These are phyloP conservation scores for Colletotrichum liaoningense DNA, from an alignment of 2,329 filamentous ascomycete genomes.

Conservation along the genomic window DNA sequence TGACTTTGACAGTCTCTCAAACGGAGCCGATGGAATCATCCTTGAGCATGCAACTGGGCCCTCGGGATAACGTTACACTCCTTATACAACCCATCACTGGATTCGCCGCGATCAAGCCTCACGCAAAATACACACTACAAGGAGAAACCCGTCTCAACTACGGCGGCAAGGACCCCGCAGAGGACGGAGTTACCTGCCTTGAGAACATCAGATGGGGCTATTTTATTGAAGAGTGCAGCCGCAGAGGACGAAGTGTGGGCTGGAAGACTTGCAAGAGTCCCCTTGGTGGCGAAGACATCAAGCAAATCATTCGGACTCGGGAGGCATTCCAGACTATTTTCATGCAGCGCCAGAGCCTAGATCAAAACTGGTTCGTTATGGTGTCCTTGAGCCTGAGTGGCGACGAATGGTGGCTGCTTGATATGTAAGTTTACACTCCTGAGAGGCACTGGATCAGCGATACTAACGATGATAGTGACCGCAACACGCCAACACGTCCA, in stretches of 20 bases:
- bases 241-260: conserved; percentile 70
- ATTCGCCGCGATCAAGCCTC: conserved; percentile 76
- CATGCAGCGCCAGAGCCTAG: conserved; percentile 80
- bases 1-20: conserved; percentile 68
- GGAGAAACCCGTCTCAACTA: conserved; percentile 75
- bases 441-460: background rate
- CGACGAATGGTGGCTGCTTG: conserved; percentile 83
- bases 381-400: conserved; percentile 77
- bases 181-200: conserved; percentile 68
- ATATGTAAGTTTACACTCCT: conserved; percentile 60
- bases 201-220: conserved; percentile 72
- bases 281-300: conserved; percentile 65
- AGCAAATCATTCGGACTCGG: conserved; percentile 70
- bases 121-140: conserved; percentile 64
- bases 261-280: conserved; percentile 68
- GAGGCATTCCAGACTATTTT: conserved; percentile 74
- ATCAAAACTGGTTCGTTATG: conserved; percentile 76
- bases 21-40: conserved; percentile 74
- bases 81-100: conserved; percentile 84
- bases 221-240: conserved; percentile 70
- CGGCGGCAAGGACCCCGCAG: conserved; percentile 63
- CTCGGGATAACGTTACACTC: conserved; percentile 69
- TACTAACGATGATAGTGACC: conserved; percentile 40
- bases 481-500: conserved; percentile 39
- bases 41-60: conserved; percentile 77